Evolutionary conservation across 2,329 filamentous ascomycete genomes (phyloP), one percentile per base, ranked within the genome.

Genomic region (Pseudonectria foliicola): DNA sequence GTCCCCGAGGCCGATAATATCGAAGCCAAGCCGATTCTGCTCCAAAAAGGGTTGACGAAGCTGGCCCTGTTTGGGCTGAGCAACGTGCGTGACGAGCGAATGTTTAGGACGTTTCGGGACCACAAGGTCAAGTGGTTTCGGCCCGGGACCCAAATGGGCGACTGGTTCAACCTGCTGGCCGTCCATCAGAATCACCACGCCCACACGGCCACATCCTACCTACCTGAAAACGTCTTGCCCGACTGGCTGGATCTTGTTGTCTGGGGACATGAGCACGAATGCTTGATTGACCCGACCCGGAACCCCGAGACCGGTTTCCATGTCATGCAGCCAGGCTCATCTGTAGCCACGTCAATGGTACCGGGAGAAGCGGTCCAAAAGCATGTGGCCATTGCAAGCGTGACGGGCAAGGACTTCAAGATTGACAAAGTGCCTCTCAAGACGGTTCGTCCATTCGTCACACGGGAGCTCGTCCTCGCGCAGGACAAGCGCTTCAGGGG

Each of bases 221-320:
- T 98, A 0, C 90, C 93, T 0, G 93, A 98, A 54, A 87, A 83
- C 49, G 92, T 95, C 51, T 68, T 98, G 1, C 93, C 92, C 0
- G 80, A 87, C 13, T 96, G 93, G 65, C 67, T 98, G 44, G 84
- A 98, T 54, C 70, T 98, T 4, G 78, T 98, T 0, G 75, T 98
- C 33, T 98, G 92, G 92, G 92, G 92, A 3, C 92, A 98, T 53
- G 92, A 98, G 60, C 92, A 98, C 55, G 90, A 98, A 59, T 98
- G 92, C 54, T 59, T 90, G 7, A 94, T 98, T 44, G 80, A 95
- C 29, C 92, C 92, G 1, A 67, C 69, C 2, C 70, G 79, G 30
- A 98, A 96, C 50, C 77, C 84, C 0, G 87, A 95, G 53, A 95
- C 82, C 31, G 83, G 82, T 1, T 98, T 98, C 49, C 80, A 92